Base-by-base conservation (phyloP, 352 stramenopile genomes). In the Phytophthora idaei region DNA sequence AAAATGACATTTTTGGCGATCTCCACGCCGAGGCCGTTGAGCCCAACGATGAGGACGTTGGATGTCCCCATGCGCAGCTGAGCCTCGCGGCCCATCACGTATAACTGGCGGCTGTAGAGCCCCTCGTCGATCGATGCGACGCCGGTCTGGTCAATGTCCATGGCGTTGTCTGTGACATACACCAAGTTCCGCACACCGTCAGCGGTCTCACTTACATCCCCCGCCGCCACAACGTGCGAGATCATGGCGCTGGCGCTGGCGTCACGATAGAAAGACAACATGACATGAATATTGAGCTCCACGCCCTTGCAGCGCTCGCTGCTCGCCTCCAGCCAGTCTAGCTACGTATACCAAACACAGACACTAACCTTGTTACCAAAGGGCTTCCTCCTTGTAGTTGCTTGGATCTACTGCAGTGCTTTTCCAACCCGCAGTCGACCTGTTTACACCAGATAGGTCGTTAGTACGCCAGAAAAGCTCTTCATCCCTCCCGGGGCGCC, bases 41-140 rank as follows among this genome's bases (percentile, higher is more conserved):
- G 75, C 1, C 98, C 98, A 56, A 99, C 73, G 64, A 99, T 83
- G 36, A 99, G 86, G 29, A 99, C 97, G 52, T 97, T 96, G 14
- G 92, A 93, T 17, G 81, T 77, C 65, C 96, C 96, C 97, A 99
- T 99, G 45, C 95, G 90, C 62, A 93, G 80, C 84, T 99, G 97
- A 12, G 98, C 98, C 69, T 99, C 98, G 74, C 98, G 97, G 25
- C 98, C 98, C 94, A 99, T 99, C 25, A 99, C 98, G 70, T 99
- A 99, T 9, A 99, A 88, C 86, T 99, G 98, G 36, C 94, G 89
- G 69, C 87, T 97, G 76, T 98, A 97, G 9, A 97, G 80, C 29
- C 85, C 68, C 59, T 96, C 88, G 41, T 96, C 88, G 66, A 96
- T 93, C 63, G 73, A 60, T 2, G 67, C 54, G 28, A 71, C 51